Conservation (phyloP, 2,329 filamentous ascomycete species). For the Colletotrichum eleusines region DNA sequence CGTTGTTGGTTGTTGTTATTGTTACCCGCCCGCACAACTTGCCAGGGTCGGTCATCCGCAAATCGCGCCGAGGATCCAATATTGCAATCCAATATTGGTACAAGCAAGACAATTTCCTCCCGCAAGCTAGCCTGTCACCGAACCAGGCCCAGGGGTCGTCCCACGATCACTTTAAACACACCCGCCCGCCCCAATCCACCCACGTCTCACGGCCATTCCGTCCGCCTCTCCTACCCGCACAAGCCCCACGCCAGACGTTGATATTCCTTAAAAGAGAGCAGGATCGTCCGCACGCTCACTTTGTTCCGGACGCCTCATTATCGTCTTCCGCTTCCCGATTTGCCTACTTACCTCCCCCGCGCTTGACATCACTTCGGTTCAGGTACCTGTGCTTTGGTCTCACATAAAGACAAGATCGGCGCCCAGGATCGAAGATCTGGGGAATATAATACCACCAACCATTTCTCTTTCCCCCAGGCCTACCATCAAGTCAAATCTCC, state of each 20-base stretch:
- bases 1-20: slow-evolving; percentile 16
- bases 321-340: slow-evolving; percentile 19
- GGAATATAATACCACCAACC: slow-evolving; percentile 41
- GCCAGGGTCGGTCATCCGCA: slow-evolving; percentile 39
- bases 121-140: slow-evolving; percentile 39
- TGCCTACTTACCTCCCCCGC: slow-evolving; percentile 4
- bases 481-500: slow-evolving; percentile 1
- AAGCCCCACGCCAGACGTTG: slow-evolving; percentile 26
- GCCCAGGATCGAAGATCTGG: slow-evolving; percentile 38
- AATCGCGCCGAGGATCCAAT: slow-evolving; percentile 41
- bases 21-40: slow-evolving; percentile 13
- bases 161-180: slow-evolving; percentile 38
- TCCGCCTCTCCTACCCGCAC: background rate
- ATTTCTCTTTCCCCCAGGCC: slow-evolving; percentile 17
- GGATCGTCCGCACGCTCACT: slow-evolving; percentile 14
- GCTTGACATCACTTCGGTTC: slow-evolving; percentile 36
- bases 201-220: slow-evolving; percentile 38
- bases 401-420: slow-evolving; percentile 35
- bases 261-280: slow-evolving; percentile 16
- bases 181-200: slow-evolving; percentile 20
- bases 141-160: slow-evolving; percentile 34
- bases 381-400: slow-evolving; percentile 32
- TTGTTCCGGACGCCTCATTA: slow-evolving; percentile 17
- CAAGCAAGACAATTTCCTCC: slow-evolving; percentile 38
- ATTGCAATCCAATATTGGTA: slow-evolving; percentile 41